These are phyloP conservation scores for sweet orange (Citrus sinensis) DNA, from an alignment of 345 rosid species.

Conservation along the genomic window DVS_A1.0 CM039163.1:20875001-20875500, in stretches of 20 bases:
- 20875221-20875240: slow-evolving; percentile 40
- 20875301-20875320: slow-evolving; percentile 49
- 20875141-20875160: too few species aligned
- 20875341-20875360: background rate
- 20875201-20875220: slow-evolving; percentile 43
- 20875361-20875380: background rate
- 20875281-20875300: slow-evolving; percentile 49
- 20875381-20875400: background rate
- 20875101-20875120: slow-evolving; percentile 33
- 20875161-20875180: background rate
- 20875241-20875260: slow-evolving; percentile 73
- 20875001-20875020: slow-evolving; percentile 61
- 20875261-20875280: slow-evolving; percentile 57
- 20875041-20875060: slow-evolving; percentile 42
- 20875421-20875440: slow-evolving; percentile 58
- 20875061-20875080: slow-evolving; percentile 42
- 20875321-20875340: slow-evolving; percentile 45
- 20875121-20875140: too few species aligned
- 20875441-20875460: slow-evolving; percentile 71
- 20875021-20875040: slow-evolving; percentile 39
- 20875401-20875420: slow-evolving; percentile 19
- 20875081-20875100: slow-evolving; percentile 29
- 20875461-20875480: slow-evolving; percentile 34
- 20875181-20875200: background rate
- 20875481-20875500: slow-evolving; percentile 21